Conservation (phyloP, 805 yeast genomes). For the Saturnispora galanensis region DNA sequence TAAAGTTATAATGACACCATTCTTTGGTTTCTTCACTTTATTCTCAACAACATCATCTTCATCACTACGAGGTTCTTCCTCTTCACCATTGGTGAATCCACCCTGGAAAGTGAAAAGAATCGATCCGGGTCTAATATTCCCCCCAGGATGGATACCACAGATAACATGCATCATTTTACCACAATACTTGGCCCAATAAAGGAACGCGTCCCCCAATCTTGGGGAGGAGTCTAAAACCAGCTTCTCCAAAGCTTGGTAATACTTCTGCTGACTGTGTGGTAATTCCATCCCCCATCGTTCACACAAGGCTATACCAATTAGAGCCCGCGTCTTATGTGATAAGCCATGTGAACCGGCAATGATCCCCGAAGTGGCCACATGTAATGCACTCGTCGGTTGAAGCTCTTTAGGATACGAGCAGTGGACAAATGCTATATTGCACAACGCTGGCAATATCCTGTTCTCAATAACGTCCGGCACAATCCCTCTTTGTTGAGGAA, state of each 20-base stretch:
- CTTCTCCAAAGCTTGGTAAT: conserved; percentile 37
- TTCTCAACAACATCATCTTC: conserved; percentile 12
- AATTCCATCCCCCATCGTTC: conserved; percentile 79
- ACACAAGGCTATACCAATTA: conserved; percentile 64
- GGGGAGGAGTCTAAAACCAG: conserved; percentile 36
- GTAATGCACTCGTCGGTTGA: conserved; percentile 65
- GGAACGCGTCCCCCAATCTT: conserved; percentile 33
- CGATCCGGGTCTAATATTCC: conserved; percentile 55
- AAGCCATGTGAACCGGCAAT: conserved; percentile 70
- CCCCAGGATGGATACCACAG: conserved; percentile 78
- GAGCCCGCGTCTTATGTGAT: conserved; percentile 60
- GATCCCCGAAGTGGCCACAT: conserved; percentile 64
- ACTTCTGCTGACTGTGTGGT: conserved; percentile 43
- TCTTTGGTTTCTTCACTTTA: conserved; percentile 11
- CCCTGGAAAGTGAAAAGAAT: conserved; percentile 35
- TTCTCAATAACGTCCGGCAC: conserved; percentile 50
- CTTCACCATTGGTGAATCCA: conserved; percentile 11
- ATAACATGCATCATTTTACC: conserved; percentile 70
- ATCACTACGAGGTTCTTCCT: conserved; percentile 4
- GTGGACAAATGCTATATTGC: conserved; percentile 68
- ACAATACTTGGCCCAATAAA: conserved; percentile 67
- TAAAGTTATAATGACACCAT: conserved; percentile 27
- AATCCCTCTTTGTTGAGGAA: conserved; percentile 37
- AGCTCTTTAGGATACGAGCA: conserved; percentile 68
- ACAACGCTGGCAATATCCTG: conserved; percentile 60